These are phyloP conservation scores for Trichoderma virens DNA, from an alignment of 495 filamentous ascomycete species.

Conservation along the genomic window DNA sequence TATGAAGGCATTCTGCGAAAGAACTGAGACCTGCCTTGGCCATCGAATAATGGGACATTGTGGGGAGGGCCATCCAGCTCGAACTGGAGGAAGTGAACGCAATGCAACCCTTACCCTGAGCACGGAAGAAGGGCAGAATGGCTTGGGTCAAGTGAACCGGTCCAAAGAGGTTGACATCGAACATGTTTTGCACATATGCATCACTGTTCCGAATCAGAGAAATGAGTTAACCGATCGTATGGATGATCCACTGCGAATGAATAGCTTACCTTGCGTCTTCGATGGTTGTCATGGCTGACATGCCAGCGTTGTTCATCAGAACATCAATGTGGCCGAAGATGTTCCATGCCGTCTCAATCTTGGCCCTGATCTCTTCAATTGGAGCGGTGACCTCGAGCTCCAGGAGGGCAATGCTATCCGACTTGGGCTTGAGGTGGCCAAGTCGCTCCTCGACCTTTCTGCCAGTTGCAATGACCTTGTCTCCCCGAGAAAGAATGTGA, in stretches of 20 bases:
- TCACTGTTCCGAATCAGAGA: conserved; percentile 20
- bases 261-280: conserved; percentile 20
- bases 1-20: conserved; percentile 26
- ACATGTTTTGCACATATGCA: conserved; percentile 30
- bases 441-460: conserved; percentile 26
- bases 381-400: conserved; percentile 35
- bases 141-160: conserved; percentile 26
- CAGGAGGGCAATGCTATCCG: conserved; percentile 20
- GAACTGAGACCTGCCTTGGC: conserved; percentile 39
- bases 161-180: conserved; percentile 32
- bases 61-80: conserved; percentile 32
- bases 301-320: conserved; percentile 28
- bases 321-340: conserved; percentile 23
- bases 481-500: conserved; percentile 35
- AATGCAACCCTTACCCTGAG: conserved; percentile 12
- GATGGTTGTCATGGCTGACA: conserved; percentile 16
- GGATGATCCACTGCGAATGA: not conserved
- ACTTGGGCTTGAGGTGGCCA: conserved; percentile 10
- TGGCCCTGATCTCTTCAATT: conserved; percentile 15
- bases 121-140: conserved; percentile 24
- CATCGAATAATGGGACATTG: conserved; percentile 33
- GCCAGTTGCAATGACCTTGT: conserved; percentile 39
- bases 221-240: not conserved
- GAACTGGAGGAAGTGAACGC: conserved; percentile 29
- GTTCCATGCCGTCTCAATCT: conserved; percentile 11